Percentiles rank a stretch among this genome's conserved stretches.
Evolutionary conservation across 768 basidiomycete species (phyloP).

Genomic region (Suillus decipiens): DNA sequence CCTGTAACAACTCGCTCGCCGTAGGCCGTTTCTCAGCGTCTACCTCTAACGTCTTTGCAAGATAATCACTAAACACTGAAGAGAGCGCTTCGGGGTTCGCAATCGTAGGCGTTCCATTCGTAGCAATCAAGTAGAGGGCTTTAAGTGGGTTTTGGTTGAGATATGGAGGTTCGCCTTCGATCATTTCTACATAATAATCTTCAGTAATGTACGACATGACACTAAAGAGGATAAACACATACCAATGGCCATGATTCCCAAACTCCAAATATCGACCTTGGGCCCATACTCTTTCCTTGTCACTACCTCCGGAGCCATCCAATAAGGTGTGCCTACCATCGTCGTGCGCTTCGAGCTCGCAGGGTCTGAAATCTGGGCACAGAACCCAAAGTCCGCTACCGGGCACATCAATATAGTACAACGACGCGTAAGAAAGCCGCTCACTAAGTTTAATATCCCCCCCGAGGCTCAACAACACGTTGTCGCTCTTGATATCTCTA

Average conservation of each 20-base stretch:
- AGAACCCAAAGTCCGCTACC: slow-evolving; percentile 97
- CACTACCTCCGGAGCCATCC: slow-evolving; percentile 99
- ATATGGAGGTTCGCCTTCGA: slow-evolving; percentile 96
- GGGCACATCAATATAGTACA: background rate
- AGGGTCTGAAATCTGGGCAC: slow-evolving; percentile 92
- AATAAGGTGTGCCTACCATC: slow-evolving; percentile 98
- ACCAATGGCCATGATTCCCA: slow-evolving; percentile 97
- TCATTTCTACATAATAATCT: slow-evolving; percentile 71
- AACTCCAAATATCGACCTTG: slow-evolving; percentile 97
- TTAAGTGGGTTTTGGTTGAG: slow-evolving; percentile 96
- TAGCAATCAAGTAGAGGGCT: slow-evolving; percentile 96
- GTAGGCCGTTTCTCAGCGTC: slow-evolving; percentile 93
- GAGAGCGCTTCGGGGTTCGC: slow-evolving; percentile 84
- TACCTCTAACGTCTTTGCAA: slow-evolving; percentile 87
- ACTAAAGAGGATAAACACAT: slow-evolving; percentile 26
- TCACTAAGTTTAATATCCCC: slow-evolving; percentile 98
- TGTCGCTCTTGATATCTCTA: slow-evolving; percentile 99
- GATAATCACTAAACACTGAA: slow-evolving; percentile 83
- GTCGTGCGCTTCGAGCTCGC: slow-evolving; percentile 91
- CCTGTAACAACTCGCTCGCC: slow-evolving; percentile 78
- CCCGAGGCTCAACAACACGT: slow-evolving; percentile 86
- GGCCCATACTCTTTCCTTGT: slow-evolving; percentile 97
- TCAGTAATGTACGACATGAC: slow-evolving; percentile 11
- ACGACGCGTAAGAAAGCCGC: slow-evolving; percentile 34
- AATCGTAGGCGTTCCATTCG: slow-evolving; percentile 95